phyloP scores from a whole-genome alignment of 441 rosid species.

The Flueggea neowawraea region DNA sequence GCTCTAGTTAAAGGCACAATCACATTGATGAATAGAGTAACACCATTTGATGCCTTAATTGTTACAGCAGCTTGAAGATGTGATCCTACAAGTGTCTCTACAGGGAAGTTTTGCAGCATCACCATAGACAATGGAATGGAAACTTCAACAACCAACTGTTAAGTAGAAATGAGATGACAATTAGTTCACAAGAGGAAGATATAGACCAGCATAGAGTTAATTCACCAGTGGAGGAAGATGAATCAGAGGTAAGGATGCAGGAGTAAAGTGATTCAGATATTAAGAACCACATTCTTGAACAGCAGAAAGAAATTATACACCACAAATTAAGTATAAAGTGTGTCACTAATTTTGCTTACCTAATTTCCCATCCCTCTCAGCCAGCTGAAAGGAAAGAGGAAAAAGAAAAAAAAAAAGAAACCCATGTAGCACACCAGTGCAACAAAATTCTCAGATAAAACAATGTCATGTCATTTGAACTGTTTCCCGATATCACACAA shows the following conservation, averaged over 20 bases:
- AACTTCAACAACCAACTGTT: constrained; percentile 82
- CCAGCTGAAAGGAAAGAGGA: too few species aligned
- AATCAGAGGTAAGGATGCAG: not conserved
- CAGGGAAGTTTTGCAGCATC: constrained; percentile 81
- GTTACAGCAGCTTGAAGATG: constrained; percentile 83
- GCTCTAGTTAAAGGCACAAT: constrained; percentile 18
- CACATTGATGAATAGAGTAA: constrained; percentile 14
- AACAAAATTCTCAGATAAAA: too few species aligned
- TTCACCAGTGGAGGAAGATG: not conserved
- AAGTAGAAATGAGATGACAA: constrained; percentile 8
- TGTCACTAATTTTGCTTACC: too few species aligned
- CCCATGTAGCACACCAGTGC: too few species aligned
- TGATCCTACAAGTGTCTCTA: constrained; percentile 87
- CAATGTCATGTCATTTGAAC: too few species aligned
- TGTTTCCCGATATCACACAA: too few species aligned
- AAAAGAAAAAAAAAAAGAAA: too few species aligned
- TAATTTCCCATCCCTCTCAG: too few species aligned
- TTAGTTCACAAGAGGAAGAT: not conserved
- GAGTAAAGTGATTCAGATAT: too few species aligned
- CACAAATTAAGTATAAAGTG: too few species aligned
- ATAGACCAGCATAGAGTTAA: not conserved
- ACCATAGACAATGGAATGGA: constrained; percentile 72
- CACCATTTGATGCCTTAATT: constrained; percentile 80
- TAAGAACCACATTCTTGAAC: too few species aligned
- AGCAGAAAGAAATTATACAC: too few species aligned